These are phyloP conservation scores for Fusarium albosuccineum DNA, from an alignment of 2,329 filamentous ascomycete genomes.

Conservation along the genomic window DNA sequence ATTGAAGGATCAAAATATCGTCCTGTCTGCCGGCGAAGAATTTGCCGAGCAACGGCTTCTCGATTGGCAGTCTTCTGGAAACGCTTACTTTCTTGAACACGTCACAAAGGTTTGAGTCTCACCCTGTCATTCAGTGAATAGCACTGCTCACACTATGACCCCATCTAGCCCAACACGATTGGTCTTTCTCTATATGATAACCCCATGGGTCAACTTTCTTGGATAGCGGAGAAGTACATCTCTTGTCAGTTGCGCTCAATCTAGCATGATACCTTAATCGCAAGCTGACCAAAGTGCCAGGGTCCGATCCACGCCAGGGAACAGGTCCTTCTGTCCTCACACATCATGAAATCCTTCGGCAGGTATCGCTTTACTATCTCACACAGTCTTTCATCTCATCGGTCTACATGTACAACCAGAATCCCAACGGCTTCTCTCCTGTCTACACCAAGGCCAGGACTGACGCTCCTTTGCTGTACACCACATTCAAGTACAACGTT, in stretches of 20 bases:
- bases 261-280: too few species aligned
- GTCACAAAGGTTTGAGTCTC: not conserved
- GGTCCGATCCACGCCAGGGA: not conserved
- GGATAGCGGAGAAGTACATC: constrained; percentile 1
- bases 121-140: too few species aligned
- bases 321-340: not conserved
- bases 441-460: not conserved
- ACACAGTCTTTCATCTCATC: not conserved
- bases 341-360: not conserved
- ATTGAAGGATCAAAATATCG: not conserved
- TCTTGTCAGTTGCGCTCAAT: too few species aligned
- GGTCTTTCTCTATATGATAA: not conserved
- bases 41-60: not conserved
- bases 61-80: not conserved
- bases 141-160: too few species aligned
- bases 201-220: not conserved
- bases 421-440: not conserved
- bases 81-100: constrained; percentile 1
- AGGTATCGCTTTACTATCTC: not conserved
- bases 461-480: not conserved
- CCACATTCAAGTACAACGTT: not conserved
- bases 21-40: not conserved
- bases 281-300: not conserved
- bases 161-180: not conserved
- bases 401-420: not conserved